Base-by-base conservation (phyloP, 139 green algal genomes). In the Pycnococcus provasolii region DNA sequence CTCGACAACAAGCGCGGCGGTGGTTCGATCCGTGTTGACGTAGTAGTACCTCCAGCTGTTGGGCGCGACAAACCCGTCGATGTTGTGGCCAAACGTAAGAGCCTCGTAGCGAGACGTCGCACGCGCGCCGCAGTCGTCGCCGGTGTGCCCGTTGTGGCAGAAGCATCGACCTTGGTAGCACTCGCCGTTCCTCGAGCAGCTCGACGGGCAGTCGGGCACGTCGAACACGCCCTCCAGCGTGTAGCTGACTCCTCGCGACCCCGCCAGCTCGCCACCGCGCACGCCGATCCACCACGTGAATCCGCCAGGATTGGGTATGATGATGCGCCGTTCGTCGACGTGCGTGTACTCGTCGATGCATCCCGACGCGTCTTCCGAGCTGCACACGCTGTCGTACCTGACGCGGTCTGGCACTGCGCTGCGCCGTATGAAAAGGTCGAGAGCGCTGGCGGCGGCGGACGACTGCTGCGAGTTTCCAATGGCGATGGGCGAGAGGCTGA, bases 11-110 rank as follows among this genome's bases (percentile, higher is more conserved):
- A 63, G 57, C 57, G 57, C n/a, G 57, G 15, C 57, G 15, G n/a
- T 63, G n/a, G 9, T 63, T 9, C 57, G 57, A 13, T 63, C 57
- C 13, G 57, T 63, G 57, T 63, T 63, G 57, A 63, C 57, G 26
- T 63, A 63, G 26, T 63, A 63, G 57, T 63, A 63, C 9, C 57
- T 9, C 57, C 57, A 63, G 15, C n/a, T 13, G 57, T 9, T 40
- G 11, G 13, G n/a, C n/a, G 8, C 15, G 15, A 63, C 57, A 42
- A 42, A 63, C n/a, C 57, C 57, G 9, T 26, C 9, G n/a, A 42
- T 40, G 13, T 26, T 45, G 9, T 63, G n/a, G n/a, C 26, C 26
- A 42, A 63, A 45, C 26, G 9, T 40, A 26, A 63, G 57, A 63
- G 57, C 57, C 15, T 9, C 11, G 57, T 63, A 63, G 15, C 57